A percentile compares a stretch with the other conserved stretches of the same genome.
phyloP scores from a whole-genome alignment of 2,329 filamentous ascomycete genomes.

The Trichoderma sp. region DNA sequence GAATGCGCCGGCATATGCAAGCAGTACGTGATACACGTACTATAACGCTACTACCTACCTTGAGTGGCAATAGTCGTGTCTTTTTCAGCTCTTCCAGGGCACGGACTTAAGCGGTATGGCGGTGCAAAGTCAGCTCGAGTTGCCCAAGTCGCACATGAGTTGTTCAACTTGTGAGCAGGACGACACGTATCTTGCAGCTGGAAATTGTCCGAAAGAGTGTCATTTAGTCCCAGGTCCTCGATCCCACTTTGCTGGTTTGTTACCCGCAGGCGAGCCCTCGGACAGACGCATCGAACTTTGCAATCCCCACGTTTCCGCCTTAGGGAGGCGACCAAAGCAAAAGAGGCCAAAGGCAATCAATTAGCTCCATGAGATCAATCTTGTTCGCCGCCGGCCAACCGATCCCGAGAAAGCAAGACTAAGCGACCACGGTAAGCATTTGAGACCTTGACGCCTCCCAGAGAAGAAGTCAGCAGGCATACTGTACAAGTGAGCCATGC shows the following conservation, averaged over 20 bases:
- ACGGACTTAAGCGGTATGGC: not conserved
- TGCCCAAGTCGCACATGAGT: not conserved
- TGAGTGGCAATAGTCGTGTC: not conserved
- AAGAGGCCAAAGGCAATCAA: conserved; percentile 10
- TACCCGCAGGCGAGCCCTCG: not conserved
- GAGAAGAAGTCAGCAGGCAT: conserved; percentile 11
- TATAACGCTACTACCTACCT: conserved; percentile 13
- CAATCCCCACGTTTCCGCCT: conserved; percentile 17
- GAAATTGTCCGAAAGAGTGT: conserved; percentile 15
- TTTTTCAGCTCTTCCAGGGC: not conserved
- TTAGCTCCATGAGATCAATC: conserved; percentile 19
- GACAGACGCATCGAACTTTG: not conserved
- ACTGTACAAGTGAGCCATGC: not conserved
- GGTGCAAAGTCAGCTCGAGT: not conserved
- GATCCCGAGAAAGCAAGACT: conserved; percentile 13
- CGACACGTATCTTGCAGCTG: not conserved
- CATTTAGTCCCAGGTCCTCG: not conserved
- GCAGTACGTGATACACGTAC: not conserved
- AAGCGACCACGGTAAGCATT: conserved; percentile 14
- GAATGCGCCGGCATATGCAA: conserved; percentile 12
- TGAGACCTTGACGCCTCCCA: conserved; percentile 18
- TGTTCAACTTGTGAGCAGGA: not conserved
- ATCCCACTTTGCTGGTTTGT: conserved; percentile 1
- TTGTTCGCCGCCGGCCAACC: conserved; percentile 14
- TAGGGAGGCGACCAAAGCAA: conserved; percentile 10